phyloP scores from a whole-genome alignment of 371 early-diverging fungal species.

The Mortierella sp. region DNA sequence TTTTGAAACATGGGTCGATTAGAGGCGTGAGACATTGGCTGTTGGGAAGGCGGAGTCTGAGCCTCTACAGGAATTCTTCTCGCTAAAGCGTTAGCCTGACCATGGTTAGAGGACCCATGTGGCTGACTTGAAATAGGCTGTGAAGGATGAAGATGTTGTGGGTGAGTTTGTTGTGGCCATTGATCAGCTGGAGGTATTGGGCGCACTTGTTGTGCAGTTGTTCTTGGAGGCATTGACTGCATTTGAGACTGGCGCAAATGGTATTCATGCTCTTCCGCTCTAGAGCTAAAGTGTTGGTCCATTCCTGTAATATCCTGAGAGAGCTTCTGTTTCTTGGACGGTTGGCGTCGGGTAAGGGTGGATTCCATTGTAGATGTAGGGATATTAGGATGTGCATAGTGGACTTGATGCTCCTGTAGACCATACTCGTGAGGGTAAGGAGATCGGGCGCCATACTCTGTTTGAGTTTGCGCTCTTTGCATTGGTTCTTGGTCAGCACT shows the following conservation, averaged over 20 bases:
- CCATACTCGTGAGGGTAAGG: conserved; percentile 14
- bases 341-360: conserved; percentile 16
- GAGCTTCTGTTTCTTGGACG: conserved; percentile 33
- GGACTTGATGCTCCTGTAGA: conserved; percentile 1
- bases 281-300: neutral
- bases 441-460: conserved; percentile 9
- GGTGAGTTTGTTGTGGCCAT: conserved; percentile 24
- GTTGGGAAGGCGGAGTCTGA: conserved; percentile 12
- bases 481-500: neutral
- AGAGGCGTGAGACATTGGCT: neutral
- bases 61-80: conserved; percentile 22
- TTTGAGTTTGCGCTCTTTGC: conserved; percentile 1
- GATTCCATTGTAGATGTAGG: conserved; percentile 3
- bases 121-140: conserved; percentile 4
- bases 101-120: conserved; percentile 1
- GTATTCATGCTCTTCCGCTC: conserved; percentile 29
- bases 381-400: neutral
- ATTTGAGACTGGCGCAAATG: conserved; percentile 31
- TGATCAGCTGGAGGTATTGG: conserved; percentile 20
- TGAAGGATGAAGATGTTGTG: conserved; percentile 1
- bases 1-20: conserved; percentile 13
- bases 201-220: conserved; percentile 13
- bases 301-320: conserved; percentile 23
- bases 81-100: neutral
- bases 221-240: conserved; percentile 12